Percentiles rank a stretch among this genome's conserved stretches.
phyloP scores from a whole-genome alignment of 805 yeast genomes.

The Ogataea zsoltii region DNA sequence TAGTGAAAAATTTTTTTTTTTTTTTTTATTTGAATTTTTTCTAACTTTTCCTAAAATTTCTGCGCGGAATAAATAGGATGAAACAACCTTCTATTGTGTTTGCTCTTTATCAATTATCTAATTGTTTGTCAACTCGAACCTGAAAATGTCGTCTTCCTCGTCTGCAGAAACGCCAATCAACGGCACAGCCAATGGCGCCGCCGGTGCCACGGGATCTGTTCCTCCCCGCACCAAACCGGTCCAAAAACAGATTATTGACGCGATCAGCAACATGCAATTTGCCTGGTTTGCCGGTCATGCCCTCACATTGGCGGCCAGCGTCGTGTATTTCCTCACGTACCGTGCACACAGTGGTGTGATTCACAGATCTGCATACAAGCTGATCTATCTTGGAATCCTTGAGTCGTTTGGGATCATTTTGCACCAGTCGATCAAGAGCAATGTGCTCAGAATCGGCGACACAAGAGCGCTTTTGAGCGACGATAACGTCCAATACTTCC shows the following conservation, averaged over 20 bases:
- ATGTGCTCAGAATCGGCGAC: conserved; percentile 25
- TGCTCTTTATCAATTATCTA: not conserved
- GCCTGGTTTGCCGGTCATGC: conserved; percentile 74
- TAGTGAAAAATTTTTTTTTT: not conserved
- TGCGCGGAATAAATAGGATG: conserved; percentile 5
- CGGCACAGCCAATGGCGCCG: not conserved
- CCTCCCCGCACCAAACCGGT: conserved; percentile 7
- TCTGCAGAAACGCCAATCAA: conserved; percentile 8
- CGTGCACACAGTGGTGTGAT: conserved; percentile 31
- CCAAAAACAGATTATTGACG: conserved; percentile 14
- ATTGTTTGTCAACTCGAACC: not conserved
- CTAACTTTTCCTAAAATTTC: not conserved
- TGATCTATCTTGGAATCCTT: conserved; percentile 62
- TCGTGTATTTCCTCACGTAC: conserved; percentile 40
- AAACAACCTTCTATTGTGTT: conserved; percentile 1
- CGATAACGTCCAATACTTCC: conserved; percentile 56
- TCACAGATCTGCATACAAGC: conserved; percentile 52
- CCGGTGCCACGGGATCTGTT: not conserved
- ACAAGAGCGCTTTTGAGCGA: conserved; percentile 43
- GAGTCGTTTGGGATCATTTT: conserved; percentile 76
- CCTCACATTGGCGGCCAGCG: conserved; percentile 43
- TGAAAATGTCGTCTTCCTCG: conserved; percentile 9
- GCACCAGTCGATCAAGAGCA: conserved; percentile 53
- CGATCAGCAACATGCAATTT: conserved; percentile 56
- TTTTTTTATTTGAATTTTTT: conserved; percentile 1